Base-by-base conservation (phyloP, 306 rosid genomes). In the Malus sylvestris region DNA sequence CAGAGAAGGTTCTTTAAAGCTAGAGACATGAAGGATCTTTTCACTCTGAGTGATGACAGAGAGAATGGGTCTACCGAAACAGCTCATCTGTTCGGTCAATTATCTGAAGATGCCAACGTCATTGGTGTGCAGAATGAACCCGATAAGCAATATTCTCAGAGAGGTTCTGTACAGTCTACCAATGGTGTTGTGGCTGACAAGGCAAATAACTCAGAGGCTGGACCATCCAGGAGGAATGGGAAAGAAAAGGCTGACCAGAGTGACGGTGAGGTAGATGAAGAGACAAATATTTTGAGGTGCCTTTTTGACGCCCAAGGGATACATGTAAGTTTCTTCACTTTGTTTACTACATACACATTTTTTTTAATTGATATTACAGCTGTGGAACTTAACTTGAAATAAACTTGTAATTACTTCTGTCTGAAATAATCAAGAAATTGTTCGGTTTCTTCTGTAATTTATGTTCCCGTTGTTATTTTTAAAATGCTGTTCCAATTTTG, bases 1-100 rank as follows among this genome's bases (percentile, higher is more conserved):
- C 99, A 95, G 90, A 95, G 81, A 88, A 87, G 99, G 88, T 92
- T 95, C 83, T 95, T 95, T 59, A 95, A 86, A 81, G 96, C 99
- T 82, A 90, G 97, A 66, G 99, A 95, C 82, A 95, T 95, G 99
- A 95, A 95, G 82, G 99, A 95, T 87, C 97, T 92, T 59, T 95
- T 95, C 78, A 84, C 75, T 14, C 79, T 92, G 84, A 88, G 88
- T 62, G 97, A 90, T 71, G 93, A 89, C 32, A 92, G 85, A 45
- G 91, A 89, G 73, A 46, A 77, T 76, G 88, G 92, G 71, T 81
- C 92, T 70, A 95, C 99, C 45, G 99, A 95, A 88, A 95, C 99
- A 4, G 91, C 96, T 64, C 82, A 83, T 81, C 83, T 95, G 83
- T 95, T 95, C 63, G 51, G 99, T 79, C 90, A 89, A 76, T 74